Evolutionary conservation across 805 yeast species (phyloP).

Genomic region (Candida chilensis): DNA sequence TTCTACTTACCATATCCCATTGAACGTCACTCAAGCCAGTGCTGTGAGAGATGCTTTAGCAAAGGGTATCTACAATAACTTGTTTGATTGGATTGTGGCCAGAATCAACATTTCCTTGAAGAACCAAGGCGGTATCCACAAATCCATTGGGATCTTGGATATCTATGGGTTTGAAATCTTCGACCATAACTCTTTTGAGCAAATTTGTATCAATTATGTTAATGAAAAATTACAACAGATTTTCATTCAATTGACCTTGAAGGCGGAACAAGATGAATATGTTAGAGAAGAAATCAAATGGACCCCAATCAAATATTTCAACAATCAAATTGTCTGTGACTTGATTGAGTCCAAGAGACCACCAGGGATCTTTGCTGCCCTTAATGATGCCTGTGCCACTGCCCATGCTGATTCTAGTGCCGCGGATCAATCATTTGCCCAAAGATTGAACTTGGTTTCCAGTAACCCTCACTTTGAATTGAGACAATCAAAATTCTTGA

Average conservation of each 20-base stretch:
- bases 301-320: slow-evolving; percentile 96
- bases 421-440: slow-evolving; percentile 94
- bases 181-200: slow-evolving; percentile 92
- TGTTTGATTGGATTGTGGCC: slow-evolving; percentile 94
- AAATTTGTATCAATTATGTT: slow-evolving; percentile 90
- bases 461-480: slow-evolving; percentile 82
- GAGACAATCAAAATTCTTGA: slow-evolving; percentile 77
- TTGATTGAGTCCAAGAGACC: slow-evolving; percentile 90
- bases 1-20: slow-evolving; percentile 88
- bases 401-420: slow-evolving; percentile 97
- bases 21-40: slow-evolving; percentile 85
- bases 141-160: slow-evolving; percentile 89
- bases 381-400: slow-evolving; percentile 95
- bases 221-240: slow-evolving; percentile 95
- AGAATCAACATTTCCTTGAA: slow-evolving; percentile 75
- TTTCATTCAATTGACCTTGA: slow-evolving; percentile 89
- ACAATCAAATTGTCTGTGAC: slow-evolving; percentile 94
- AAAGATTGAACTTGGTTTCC: slow-evolving; percentile 78
- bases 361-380: slow-evolving; percentile 92
- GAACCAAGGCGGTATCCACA: slow-evolving; percentile 36
- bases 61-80: slow-evolving; percentile 83
- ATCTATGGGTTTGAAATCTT: slow-evolving; percentile 95
- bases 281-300: slow-evolving; percentile 91
- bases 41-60: slow-evolving; percentile 95
- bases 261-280: slow-evolving; percentile 96